phyloP scores from a whole-genome alignment of 2,329 filamentous ascomycete genomes.

The Fusarium dimerum region DNA sequence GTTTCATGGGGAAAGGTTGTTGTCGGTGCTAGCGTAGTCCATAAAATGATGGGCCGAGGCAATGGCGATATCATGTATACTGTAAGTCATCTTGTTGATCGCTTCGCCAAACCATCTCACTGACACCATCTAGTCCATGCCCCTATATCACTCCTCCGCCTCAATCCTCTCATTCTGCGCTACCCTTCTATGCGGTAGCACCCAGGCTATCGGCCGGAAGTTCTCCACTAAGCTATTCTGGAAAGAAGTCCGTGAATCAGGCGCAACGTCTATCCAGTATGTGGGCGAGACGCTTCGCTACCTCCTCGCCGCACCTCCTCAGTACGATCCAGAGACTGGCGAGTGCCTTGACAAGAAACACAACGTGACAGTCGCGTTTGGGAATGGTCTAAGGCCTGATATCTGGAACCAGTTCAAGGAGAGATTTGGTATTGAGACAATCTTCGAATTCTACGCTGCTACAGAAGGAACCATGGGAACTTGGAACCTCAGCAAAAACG shows the following conservation, averaged over 20 bases:
- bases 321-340: conserved; percentile 63
- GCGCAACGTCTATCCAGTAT: conserved; percentile 80
- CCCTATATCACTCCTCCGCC: conserved; percentile 83
- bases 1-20: conserved; percentile 71
- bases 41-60: conserved; percentile 56
- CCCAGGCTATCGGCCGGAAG: conserved; percentile 71
- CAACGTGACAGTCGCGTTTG: conserved; percentile 72
- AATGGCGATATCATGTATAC: conserved; percentile 73
- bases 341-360: conserved; percentile 72
- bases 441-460: conserved; percentile 80
- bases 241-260: conserved; percentile 68
- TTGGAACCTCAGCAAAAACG: conserved; percentile 75
- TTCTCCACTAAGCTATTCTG: conserved; percentile 80
- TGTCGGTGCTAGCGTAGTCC: conserved; percentile 41
- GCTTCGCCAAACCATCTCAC: background rate
- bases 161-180: conserved; percentile 67
- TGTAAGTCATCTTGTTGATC: conserved; percentile 42
- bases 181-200: conserved; percentile 60
- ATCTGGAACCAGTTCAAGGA: conserved; percentile 83
- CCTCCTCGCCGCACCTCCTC: conserved; percentile 66
- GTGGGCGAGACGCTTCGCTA: conserved; percentile 88
- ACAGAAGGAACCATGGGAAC: conserved; percentile 71
- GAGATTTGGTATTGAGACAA: conserved; percentile 72
- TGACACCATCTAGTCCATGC: conserved; percentile 66
- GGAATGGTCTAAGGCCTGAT: conserved; percentile 83